Conservation (phyloP, 495 filamentous ascomycete species). For the Parathielavia hyrcaniae region DNA sequence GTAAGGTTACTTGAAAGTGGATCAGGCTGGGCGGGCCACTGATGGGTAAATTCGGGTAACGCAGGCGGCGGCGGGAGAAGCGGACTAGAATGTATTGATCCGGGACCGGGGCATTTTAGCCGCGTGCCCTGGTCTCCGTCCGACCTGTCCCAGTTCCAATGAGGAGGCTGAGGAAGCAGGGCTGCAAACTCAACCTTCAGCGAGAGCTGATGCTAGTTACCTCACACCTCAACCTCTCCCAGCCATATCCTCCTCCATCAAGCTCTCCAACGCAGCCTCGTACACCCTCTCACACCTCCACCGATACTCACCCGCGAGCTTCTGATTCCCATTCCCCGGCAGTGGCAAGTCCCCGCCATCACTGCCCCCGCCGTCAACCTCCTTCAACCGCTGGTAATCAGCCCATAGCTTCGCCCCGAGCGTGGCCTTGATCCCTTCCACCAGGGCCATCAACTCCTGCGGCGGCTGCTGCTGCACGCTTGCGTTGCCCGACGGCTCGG, state of each 20-base stretch:
- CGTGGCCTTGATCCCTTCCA: slow-evolving; percentile 22
- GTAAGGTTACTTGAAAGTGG: slow-evolving; percentile 3
- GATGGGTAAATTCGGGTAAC: slow-evolving; percentile 7
- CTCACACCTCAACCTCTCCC: too few relatives aligned
- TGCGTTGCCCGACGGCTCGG: neutral
- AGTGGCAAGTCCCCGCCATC: slow-evolving; percentile 26
- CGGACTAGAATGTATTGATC: slow-evolving; percentile 2
- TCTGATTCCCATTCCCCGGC: slow-evolving; percentile 36
- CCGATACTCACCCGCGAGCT: slow-evolving; percentile 38
- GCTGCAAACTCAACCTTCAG: neutral
- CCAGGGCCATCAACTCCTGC: slow-evolving; percentile 13
- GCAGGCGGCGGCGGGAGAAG: neutral
- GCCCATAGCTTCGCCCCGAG: slow-evolving; percentile 28
- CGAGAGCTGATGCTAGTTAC: too few relatives aligned
- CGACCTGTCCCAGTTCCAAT: too few relatives aligned
- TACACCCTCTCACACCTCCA: slow-evolving; percentile 38
- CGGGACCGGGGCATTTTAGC: slow-evolving; percentile 4
- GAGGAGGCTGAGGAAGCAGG: slow-evolving; percentile 1
- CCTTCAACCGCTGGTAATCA: slow-evolving; percentile 30
- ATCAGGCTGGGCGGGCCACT: neutral
- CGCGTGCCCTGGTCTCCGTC: neutral
- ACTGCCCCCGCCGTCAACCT: slow-evolving; percentile 25
- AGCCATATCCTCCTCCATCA: neutral
- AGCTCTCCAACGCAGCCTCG: slow-evolving; percentile 15
- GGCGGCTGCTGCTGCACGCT: neutral